Evolutionary conservation across 1,284 basidiomycete genomes (phyloP).

Genomic region (Caloboletus firmus): DNA sequence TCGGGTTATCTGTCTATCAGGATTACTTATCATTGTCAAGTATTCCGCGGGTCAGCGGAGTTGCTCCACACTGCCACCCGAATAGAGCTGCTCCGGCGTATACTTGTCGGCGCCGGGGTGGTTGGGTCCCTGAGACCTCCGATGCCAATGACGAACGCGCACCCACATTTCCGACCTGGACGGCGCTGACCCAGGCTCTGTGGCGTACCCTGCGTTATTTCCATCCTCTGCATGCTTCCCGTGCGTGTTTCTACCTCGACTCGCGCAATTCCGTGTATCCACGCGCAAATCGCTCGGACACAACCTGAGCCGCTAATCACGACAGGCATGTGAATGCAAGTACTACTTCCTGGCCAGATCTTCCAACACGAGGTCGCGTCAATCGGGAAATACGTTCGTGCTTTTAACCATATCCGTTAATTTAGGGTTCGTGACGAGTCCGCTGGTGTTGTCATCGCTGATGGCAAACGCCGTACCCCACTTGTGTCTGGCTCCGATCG

Average conservation of each 20-base stretch:
- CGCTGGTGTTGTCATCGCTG: conserved; percentile 18
- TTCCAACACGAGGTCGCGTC: conserved; percentile 23
- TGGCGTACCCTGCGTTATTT: conserved; percentile 10
- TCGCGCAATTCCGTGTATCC: conserved; percentile 6
- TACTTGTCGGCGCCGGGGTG: conserved; percentile 7
- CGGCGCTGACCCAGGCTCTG: conserved; percentile 20
- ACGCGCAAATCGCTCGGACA: conserved; percentile 20
- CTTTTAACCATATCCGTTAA: conserved; percentile 34
- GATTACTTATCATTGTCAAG: background rate
- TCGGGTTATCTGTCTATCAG: background rate
- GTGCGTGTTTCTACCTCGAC: conserved; percentile 5
- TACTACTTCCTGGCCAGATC: conserved; percentile 25
- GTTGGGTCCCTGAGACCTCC: conserved; percentile 7
- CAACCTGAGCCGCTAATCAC: conserved; percentile 23
- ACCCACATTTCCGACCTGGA: conserved; percentile 24
- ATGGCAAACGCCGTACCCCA: conserved; percentile 30
- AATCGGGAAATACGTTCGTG: conserved; percentile 28
- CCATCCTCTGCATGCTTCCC: conserved; percentile 9
- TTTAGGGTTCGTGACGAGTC: conserved; percentile 32
- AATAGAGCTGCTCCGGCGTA: background rate
- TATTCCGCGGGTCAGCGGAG: conserved; percentile 20
- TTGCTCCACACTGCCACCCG: conserved; percentile 1
- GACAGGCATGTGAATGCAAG: conserved; percentile 7
- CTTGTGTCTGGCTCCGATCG: conserved; percentile 13
- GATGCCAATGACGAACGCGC: conserved; percentile 5